Evolutionary conservation across 2,329 filamentous ascomycete genomes (phyloP).

Genomic region (Botrytis sinoallii): DNA sequence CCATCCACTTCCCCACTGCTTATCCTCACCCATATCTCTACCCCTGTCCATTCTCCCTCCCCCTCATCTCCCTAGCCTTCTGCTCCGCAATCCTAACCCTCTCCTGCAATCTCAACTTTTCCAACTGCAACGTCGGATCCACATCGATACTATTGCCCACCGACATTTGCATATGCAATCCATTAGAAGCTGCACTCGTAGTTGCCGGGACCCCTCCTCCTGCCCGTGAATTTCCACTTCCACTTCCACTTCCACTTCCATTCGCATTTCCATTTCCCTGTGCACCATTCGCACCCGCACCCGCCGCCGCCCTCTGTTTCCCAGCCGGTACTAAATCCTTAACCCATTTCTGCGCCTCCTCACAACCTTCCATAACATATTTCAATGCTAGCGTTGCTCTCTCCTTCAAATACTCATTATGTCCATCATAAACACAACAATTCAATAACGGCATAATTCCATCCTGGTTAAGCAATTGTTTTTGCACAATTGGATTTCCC

Average conservation of each 20-base stretch:
- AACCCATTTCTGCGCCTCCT: constrained; percentile 69
- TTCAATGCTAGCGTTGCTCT: constrained; percentile 87
- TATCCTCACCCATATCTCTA: background rate
- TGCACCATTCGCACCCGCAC: background rate
- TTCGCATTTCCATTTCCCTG: background rate
- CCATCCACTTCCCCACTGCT: too few species aligned
- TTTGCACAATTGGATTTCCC: constrained; percentile 73
- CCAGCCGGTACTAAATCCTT: constrained; percentile 47
- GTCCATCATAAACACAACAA: constrained; percentile 86
- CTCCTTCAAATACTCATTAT: constrained; percentile 93
- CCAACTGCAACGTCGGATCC: constrained; percentile 1
- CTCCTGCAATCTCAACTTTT: constrained; percentile 10
- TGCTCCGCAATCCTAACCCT: background rate
- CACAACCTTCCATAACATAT: constrained; percentile 72
- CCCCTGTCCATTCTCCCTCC: background rate
- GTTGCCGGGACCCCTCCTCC: background rate
- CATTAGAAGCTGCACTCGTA: background rate
- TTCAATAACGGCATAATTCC: constrained; percentile 85
- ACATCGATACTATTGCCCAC: background rate
- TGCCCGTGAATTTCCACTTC: background rate
- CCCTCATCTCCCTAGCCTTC: constrained; percentile 7
- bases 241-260: background rate
- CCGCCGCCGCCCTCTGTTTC: background rate
- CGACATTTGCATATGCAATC: background rate
- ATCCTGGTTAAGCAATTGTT: constrained; percentile 79